Conservation (phyloP, 2,329 filamentous ascomycete species). For the Colletotrichum cereale region DNA sequence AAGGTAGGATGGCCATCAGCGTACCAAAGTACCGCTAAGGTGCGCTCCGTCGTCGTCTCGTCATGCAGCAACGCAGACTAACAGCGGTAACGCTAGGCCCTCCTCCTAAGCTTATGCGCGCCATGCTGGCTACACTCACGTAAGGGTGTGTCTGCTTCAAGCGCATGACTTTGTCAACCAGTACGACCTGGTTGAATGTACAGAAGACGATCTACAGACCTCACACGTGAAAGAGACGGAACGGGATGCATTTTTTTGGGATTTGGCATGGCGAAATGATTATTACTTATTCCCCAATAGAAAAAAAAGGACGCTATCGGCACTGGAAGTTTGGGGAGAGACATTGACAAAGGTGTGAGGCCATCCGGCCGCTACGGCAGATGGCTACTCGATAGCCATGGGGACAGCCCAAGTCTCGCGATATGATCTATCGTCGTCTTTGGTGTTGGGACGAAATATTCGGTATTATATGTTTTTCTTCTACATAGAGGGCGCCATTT, state of each 20-base stretch:
- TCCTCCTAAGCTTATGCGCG: conserved; percentile 72
- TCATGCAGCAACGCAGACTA: conserved; percentile 41
- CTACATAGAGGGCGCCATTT: conserved; percentile 1
- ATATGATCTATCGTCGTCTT: neutral
- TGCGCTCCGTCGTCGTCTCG: conserved; percentile 51
- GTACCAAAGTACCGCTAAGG: conserved; percentile 77
- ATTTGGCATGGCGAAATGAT: conserved; percentile 14
- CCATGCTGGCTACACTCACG: conserved; percentile 79
- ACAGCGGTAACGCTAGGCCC: conserved; percentile 63
- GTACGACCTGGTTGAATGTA: conserved; percentile 11
- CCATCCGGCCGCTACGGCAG: neutral
- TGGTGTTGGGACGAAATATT: neutral
- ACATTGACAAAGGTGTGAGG: neutral
- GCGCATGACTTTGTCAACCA: neutral
- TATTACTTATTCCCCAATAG: conserved; percentile 34
- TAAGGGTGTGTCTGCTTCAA: conserved; percentile 50
- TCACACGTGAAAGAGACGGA: conserved; percentile 13
- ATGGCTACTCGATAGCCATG: neutral
- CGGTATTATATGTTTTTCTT: neutral
- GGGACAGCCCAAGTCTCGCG: neutral
- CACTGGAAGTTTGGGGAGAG: neutral
- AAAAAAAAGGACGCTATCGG: conserved; percentile 26
- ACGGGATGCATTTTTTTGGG: conserved; percentile 18
- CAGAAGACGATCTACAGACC: conserved; percentile 25
- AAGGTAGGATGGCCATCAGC: conserved; percentile 94